Percentiles rank a stretch among this genome's conserved stretches.
phyloP scores from a whole-genome alignment of 2,329 filamentous ascomycete species.

The Tolypocladium cylindrosporum region DNA sequence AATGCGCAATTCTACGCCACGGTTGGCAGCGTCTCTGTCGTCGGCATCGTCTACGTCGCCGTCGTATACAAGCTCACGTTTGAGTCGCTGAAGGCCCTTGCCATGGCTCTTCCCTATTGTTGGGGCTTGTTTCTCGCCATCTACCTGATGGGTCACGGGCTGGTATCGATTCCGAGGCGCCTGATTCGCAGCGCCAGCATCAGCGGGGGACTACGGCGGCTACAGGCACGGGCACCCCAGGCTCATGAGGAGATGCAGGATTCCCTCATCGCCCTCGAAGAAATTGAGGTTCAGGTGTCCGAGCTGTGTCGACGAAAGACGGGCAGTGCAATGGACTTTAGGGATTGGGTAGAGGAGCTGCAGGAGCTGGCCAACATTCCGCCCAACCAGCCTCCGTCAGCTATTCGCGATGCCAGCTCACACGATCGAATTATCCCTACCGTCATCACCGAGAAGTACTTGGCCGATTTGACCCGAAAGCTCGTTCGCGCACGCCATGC shows the following conservation, averaged over 20 bases:
- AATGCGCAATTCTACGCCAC: constrained; percentile 87
- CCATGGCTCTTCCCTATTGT: constrained; percentile 92
- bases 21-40: constrained; percentile 57
- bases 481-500: constrained; percentile 75
- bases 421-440: constrained; percentile 51
- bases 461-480: constrained; percentile 79
- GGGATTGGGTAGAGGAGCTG: constrained; percentile 94
- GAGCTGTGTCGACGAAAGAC: constrained; percentile 75
- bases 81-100: constrained; percentile 65
- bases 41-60: constrained; percentile 76
- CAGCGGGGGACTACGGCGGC: constrained; percentile 58
- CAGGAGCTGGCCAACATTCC: constrained; percentile 64
- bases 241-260: constrained; percentile 84
- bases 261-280: constrained; percentile 67
- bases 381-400: constrained; percentile 43
- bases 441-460: constrained; percentile 84
- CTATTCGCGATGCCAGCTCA: constrained; percentile 29
- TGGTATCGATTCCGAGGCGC: constrained; percentile 79
- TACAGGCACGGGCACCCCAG: constrained; percentile 71
- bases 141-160: constrained; percentile 93
- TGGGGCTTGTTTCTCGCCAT: constrained; percentile 89
- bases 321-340: constrained; percentile 63
- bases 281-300: constrained; percentile 69
- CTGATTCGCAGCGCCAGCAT: constrained; percentile 73
- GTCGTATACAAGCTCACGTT: constrained; percentile 65